Evolutionary conservation across 805 yeast species (phyloP), one percentile per base, ranked within the genome.

Genomic region (Saturnispora hagleri): DNA sequence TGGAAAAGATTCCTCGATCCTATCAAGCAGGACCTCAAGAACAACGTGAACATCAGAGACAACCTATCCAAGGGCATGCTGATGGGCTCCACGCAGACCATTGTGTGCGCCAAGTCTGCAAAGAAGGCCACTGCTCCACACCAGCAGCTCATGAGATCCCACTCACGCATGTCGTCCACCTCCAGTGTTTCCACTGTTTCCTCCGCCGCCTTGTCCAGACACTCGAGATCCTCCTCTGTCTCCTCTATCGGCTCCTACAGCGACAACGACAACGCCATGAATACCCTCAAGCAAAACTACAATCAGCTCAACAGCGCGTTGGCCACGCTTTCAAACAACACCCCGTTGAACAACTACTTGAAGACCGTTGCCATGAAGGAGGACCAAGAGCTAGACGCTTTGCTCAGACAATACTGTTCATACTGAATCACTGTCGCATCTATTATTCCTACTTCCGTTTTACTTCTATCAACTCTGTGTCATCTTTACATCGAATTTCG

Each of bases 1-100:
- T 70, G 78, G 63, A 65, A 62, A 53, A 65, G 70, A 53, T 76
- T 78, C 71, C 69, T 79, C 56, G 74, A 71, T 31, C 83, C 83
- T 35, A 77, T 79, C 65, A 76, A 70, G 58, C 49, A 58, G 0
- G 71, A 68, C 44, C 55, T 69, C 52, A 65, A 59, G 52, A 66
- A 58, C 54, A 65, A 65, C 53, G 58, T 62, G 24, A 62, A 60
- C 53, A 57, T 67, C 31, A 62, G 70, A 57, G 61, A 60, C 47
- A 61, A 55, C 44, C 46, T 63, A 45, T 52, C 59, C 28, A 61
- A 57, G 53, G 66, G 67, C 45, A 63, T 65, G 62, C 44, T 62
- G 33, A 46, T 56, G 40, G 61, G 62, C 9, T 62, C 68, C 10
- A 61, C 68, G 18, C 67, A 64, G 51, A 64, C 68, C 13, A 56